Conservation (phyloP, 2,329 filamentous ascomycete species). For the Calonectria henricotiae region DNA sequence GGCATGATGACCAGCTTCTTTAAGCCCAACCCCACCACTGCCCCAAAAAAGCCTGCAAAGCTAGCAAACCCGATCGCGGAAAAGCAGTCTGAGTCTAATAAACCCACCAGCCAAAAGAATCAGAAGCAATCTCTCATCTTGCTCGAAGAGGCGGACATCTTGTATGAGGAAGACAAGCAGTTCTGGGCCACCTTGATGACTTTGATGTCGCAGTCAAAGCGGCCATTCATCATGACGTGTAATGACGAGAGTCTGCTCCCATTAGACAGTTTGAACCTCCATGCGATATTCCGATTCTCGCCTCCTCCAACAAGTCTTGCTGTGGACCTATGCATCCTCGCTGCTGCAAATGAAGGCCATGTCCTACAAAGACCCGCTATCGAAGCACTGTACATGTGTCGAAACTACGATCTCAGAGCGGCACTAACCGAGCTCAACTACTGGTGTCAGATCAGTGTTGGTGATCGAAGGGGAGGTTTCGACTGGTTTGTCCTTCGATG, state of each 20-base stretch:
- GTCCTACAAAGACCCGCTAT: constrained; percentile 79
- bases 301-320: constrained; percentile 78
- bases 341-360: constrained; percentile 93
- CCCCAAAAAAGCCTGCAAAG: constrained; percentile 44
- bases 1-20: constrained; percentile 89
- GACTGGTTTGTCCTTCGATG: constrained; percentile 91
- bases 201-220: constrained; percentile 87
- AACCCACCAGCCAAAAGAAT: constrained; percentile 60
- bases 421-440: constrained; percentile 90
- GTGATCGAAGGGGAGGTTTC: constrained; percentile 88
- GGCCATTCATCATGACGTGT: constrained; percentile 96
- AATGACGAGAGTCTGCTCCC: constrained; percentile 92
- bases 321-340: constrained; percentile 84
- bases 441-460: constrained; percentile 97
- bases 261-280: constrained; percentile 80
- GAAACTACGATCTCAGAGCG: constrained; percentile 82
- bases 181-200: constrained; percentile 90
- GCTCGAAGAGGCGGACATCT: constrained; percentile 91
- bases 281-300: constrained; percentile 86
- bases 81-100: constrained; percentile 51
- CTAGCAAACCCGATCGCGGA: constrained; percentile 52
- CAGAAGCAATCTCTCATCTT: constrained; percentile 97
- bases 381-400: constrained; percentile 78
- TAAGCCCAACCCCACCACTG: constrained; percentile 66
- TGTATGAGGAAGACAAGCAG: constrained; percentile 96